Evolutionary conservation across 1,284 basidiomycete genomes (phyloP).

Genomic region (Vanrija sp.): DNA sequence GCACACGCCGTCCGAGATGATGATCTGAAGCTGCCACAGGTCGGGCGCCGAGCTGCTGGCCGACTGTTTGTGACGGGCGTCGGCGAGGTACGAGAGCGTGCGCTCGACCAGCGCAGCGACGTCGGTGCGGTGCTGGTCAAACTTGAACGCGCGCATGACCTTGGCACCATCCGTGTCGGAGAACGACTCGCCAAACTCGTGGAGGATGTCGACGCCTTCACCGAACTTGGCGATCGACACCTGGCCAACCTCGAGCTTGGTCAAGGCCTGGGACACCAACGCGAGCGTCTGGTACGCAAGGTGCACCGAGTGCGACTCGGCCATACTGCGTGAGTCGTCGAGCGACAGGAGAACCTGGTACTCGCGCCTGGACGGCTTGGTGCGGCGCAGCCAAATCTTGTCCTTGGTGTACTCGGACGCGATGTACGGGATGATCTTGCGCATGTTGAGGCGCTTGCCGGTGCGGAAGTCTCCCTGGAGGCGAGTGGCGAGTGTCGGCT

Average conservation of each 20-base stretch:
- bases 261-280: conserved; percentile 84
- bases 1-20: conserved; percentile 97
- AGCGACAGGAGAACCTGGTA: conserved; percentile 94
- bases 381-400: conserved; percentile 97
- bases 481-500: conserved; percentile 89
- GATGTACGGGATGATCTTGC: conserved; percentile 97
- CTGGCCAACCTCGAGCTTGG: conserved; percentile 90
- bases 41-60: conserved; percentile 61
- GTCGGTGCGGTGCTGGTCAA: conserved; percentile 87
- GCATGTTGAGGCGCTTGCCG: conserved; percentile 98
- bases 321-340: conserved; percentile 96
- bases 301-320: conserved; percentile 86
- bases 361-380: conserved; percentile 87
- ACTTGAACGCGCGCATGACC: conserved; percentile 79
- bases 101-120: conserved; percentile 80
- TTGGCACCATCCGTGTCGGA: conserved; percentile 72
- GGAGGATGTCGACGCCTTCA: conserved; percentile 78
- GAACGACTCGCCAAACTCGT: conserved; percentile 75
- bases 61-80: conserved; percentile 64
- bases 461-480: conserved; percentile 97
- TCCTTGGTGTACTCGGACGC: conserved; percentile 99
- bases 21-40: conserved; percentile 96
- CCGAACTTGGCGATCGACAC: conserved; percentile 91
- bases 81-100: conserved; percentile 71
- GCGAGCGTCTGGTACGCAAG: conserved; percentile 93